Percentiles rank a stretch among this genome's conserved stretches.
Evolutionary conservation across 108 stramenopile genomes (phyloP).

Genomic region (Nitzschia putrida): DNA sequence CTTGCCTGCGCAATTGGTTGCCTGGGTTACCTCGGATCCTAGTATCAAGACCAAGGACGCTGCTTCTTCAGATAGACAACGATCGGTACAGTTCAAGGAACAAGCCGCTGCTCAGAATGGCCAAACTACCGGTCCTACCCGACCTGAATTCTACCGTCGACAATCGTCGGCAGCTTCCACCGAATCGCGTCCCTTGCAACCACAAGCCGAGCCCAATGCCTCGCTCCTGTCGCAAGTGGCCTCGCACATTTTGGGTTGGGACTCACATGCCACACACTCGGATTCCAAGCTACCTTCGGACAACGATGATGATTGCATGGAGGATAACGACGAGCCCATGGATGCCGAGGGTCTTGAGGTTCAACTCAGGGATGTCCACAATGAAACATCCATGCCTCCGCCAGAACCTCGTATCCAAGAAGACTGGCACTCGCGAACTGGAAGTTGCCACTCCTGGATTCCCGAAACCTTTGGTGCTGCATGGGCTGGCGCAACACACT

Average conservation of each 20-base stretch:
- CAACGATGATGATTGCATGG: neutral
- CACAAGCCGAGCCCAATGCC: slow-evolving; percentile 24
- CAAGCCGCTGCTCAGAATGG: slow-evolving; percentile 12
- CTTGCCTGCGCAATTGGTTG: slow-evolving; percentile 10
- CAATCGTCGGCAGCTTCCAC: slow-evolving; percentile 12
- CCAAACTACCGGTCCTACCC: neutral
- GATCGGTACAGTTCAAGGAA: slow-evolving; percentile 30
- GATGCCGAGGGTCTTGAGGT: slow-evolving; percentile 31
- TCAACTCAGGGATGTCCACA: slow-evolving; percentile 27
- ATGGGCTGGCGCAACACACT: neutral
- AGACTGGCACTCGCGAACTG: slow-evolving; percentile 32
- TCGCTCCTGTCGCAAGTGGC: slow-evolving; percentile 43
- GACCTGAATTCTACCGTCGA: slow-evolving; percentile 1
- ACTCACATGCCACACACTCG: neutral
- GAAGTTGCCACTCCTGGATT: slow-evolving; percentile 33
- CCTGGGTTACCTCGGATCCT: slow-evolving; percentile 8
- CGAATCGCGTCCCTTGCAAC: slow-evolving; percentile 7
- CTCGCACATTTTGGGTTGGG: slow-evolving; percentile 30
- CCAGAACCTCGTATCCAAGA: slow-evolving; percentile 20
- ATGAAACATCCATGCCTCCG: slow-evolving; percentile 39
- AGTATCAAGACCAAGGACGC: slow-evolving; percentile 6
- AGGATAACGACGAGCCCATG: slow-evolving; percentile 14
- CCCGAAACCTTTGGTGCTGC: slow-evolving; percentile 17
- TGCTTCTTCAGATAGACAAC: neutral
- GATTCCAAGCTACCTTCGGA: neutral